A percentile compares a stretch with the other conserved stretches of the same genome.
Evolutionary conservation across 2,329 filamentous ascomycete genomes (phyloP).

Genomic region (Aspergillus thermomutatus): DNA sequence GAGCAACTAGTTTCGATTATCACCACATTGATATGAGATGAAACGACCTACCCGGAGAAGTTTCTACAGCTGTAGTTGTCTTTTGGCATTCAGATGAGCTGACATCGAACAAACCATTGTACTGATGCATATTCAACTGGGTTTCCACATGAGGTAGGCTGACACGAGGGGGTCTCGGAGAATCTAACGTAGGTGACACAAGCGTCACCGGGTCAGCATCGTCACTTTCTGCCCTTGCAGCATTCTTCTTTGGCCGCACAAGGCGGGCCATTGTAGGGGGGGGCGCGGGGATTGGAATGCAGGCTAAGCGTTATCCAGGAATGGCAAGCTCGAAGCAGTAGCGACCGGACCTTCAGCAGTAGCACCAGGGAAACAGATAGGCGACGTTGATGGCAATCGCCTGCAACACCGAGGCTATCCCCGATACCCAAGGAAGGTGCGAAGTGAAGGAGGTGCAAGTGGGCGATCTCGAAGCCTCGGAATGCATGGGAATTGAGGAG

Average conservation of each 20-base stretch:
- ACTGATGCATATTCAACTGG: slow-evolving; percentile 42
- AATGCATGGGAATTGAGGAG: slow-evolving; percentile 2
- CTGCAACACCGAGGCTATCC: not conserved
- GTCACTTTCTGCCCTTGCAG: slow-evolving; percentile 17
- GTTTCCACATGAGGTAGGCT: slow-evolving; percentile 41
- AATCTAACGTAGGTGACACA: slow-evolving; percentile 18
- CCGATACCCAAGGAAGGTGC: not conserved
- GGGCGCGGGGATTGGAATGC: slow-evolving; percentile 11
- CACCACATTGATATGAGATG: not conserved
- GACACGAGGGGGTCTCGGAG: slow-evolving; percentile 32
- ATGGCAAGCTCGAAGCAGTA: slow-evolving; percentile 1
- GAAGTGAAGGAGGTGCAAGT: not conserved
- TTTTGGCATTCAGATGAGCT: slow-evolving; percentile 23
- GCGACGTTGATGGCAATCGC: not conserved
- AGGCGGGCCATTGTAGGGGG: slow-evolving; percentile 27
- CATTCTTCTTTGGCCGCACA: slow-evolving; percentile 26
- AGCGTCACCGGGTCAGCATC: slow-evolving; percentile 27
- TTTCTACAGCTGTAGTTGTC: slow-evolving; percentile 16
- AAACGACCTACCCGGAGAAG: slow-evolving; percentile 24
- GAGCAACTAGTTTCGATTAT: not conserved
- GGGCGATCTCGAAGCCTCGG: not conserved
- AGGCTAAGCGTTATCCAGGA: slow-evolving; percentile 4
- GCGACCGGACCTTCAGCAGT: not conserved
- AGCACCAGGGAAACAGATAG: not conserved
- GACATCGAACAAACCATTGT: slow-evolving; percentile 36